Percentiles rank a stretch among this genome's conserved stretches.
phyloP scores from a whole-genome alignment of 805 yeast genomes.

The Wickerhamiella domercqiae region DNA sequence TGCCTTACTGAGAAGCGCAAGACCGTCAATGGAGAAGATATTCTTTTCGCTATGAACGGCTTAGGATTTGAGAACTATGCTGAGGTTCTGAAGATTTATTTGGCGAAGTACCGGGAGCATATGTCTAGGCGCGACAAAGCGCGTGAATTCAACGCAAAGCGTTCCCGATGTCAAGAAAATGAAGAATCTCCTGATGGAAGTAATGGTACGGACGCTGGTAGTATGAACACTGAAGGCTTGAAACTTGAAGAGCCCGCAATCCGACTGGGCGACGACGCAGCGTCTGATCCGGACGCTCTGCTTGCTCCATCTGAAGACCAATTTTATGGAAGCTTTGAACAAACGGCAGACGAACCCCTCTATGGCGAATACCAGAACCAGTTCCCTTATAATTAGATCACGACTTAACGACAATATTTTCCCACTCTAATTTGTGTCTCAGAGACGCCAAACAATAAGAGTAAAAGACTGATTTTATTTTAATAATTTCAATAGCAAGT shows the following conservation, averaged over 20 bases:
- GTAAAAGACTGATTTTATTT: conserved; percentile 1
- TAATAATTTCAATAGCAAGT: conserved; percentile 20
- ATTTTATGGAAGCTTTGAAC: not conserved
- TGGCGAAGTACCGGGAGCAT: conserved; percentile 47
- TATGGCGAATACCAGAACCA: not conserved
- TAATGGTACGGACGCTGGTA: not conserved
- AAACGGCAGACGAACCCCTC: not conserved
- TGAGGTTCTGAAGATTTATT: conserved; percentile 50
- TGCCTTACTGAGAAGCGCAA: conserved; percentile 51
- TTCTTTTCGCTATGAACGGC: conserved; percentile 45
- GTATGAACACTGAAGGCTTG: not conserved
- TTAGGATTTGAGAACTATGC: conserved; percentile 58
- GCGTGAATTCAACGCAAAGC: too few relatives aligned
- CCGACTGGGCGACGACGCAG: too few relatives aligned
- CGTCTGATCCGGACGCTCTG: not conserved
- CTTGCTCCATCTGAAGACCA: not conserved
- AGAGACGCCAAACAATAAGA: too few relatives aligned
- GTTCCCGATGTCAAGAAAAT: too few relatives aligned
- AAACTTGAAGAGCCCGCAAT: not conserved
- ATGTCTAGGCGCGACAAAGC: conserved; percentile 16
- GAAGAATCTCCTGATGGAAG: not conserved
- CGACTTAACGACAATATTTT: not conserved
- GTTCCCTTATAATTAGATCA: not conserved
- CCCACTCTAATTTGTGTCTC: not conserved
- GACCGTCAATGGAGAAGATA: conserved; percentile 58